Conservation (phyloP, 371 early-diverging fungal genomes). For the Rhizomucor pusillus region DNA sequence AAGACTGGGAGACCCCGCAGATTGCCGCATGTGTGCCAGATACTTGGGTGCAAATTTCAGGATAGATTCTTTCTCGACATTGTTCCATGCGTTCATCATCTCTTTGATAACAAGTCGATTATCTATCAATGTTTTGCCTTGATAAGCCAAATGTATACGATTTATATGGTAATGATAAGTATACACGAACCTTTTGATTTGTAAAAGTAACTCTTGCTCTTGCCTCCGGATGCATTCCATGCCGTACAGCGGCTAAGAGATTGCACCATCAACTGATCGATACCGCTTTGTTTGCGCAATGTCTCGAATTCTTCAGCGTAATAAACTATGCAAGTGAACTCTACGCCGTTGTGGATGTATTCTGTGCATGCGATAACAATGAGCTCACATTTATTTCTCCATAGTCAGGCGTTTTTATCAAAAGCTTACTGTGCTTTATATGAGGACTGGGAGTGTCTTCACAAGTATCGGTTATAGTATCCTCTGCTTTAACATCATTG, state of each 20-base stretch:
- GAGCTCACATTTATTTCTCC: constrained; percentile 1
- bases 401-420: not conserved
- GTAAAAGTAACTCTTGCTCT: constrained; percentile 64
- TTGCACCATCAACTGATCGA: constrained; percentile 72
- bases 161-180: not conserved
- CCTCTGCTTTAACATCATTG: not conserved
- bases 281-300: constrained; percentile 75
- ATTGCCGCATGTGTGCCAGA: constrained; percentile 80
- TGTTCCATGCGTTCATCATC: constrained; percentile 70
- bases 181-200: constrained; percentile 53
- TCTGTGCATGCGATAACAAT: constrained; percentile 29
- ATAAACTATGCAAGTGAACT: constrained; percentile 79
- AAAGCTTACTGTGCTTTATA: constrained; percentile 38
- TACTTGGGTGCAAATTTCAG: constrained; percentile 89
- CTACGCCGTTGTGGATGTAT: constrained; percentile 68
- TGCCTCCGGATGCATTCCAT: constrained; percentile 86
- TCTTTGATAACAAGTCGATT: constrained; percentile 88
- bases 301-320: constrained; percentile 88
- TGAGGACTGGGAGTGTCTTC: constrained; percentile 25
- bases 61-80: constrained; percentile 84
- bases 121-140: constrained; percentile 57
- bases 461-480: not conserved
- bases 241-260: constrained; percentile 77
- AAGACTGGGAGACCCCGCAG: constrained; percentile 65
- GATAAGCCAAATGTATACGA: not conserved